These are phyloP conservation scores for Mucor plumbeus DNA, from an alignment of 371 early-diverging fungal species.

Conservation along the genomic window DNA sequence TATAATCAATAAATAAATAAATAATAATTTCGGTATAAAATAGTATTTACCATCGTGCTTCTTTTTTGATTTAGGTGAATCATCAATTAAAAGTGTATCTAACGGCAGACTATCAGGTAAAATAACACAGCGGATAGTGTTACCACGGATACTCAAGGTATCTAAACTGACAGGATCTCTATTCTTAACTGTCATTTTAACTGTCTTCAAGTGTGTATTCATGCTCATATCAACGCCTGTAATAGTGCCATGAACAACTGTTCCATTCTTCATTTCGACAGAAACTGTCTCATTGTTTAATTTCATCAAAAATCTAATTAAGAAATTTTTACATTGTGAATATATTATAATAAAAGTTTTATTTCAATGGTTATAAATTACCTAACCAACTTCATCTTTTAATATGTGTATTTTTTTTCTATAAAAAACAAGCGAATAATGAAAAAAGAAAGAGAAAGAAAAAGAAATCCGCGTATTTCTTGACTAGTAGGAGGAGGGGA, in stretches of 20 bases:
- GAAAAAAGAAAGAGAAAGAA: neutral
- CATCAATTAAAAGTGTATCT: constrained; percentile 95
- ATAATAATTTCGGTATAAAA: neutral
- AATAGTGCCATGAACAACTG: constrained; percentile 95
- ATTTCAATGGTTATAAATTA: neutral
- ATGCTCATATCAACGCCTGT: constrained; percentile 98
- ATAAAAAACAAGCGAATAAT: neutral
- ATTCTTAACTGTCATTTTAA: constrained; percentile 96
- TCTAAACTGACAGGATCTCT: constrained; percentile 92
- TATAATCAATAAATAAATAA: neutral
- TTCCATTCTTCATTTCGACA: constrained; percentile 96
- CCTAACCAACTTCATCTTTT: constrained; percentile 33
- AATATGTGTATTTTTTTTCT: neutral
- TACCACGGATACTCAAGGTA: constrained; percentile 92
- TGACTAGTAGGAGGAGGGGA: neutral
- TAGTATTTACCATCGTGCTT: constrained; percentile 68
- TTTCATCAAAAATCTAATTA: constrained; percentile 92
- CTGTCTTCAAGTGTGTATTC: constrained; percentile 98
- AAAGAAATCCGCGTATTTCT: constrained; percentile 5
- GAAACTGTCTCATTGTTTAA: constrained; percentile 94
- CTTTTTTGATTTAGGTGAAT: constrained; percentile 89
- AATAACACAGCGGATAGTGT: constrained; percentile 94
- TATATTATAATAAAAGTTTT: neutral
- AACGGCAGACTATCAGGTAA: constrained; percentile 95
- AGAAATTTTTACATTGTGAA: neutral